phyloP scores from a whole-genome alignment of 768 basidiomycete genomes.

The Gloeostereum incarnatum region DNA sequence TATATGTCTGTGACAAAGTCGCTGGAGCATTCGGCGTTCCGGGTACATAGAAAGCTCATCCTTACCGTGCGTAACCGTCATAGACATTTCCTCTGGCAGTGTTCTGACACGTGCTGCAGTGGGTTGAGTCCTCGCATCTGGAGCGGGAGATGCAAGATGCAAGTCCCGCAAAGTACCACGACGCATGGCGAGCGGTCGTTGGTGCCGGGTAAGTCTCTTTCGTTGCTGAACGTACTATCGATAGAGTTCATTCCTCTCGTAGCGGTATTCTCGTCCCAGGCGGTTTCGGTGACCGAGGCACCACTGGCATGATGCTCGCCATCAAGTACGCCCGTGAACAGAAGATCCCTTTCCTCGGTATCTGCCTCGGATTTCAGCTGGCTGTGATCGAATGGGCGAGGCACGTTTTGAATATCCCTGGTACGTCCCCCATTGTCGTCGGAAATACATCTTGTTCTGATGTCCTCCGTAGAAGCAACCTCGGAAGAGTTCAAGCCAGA shows the following conservation, averaged over 20 bases:
- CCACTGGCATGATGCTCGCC: constrained; percentile 95
- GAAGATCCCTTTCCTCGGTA: constrained; percentile 89
- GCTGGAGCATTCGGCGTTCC: constrained; percentile 93
- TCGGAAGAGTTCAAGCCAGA: constrained; percentile 73
- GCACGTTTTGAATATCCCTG: constrained; percentile 62
- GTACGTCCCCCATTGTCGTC: constrained; percentile 25
- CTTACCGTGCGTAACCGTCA: constrained; percentile 50
- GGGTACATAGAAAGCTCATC: constrained; percentile 75
- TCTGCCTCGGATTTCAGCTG: constrained; percentile 98
- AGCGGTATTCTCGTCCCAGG: constrained; percentile 97
- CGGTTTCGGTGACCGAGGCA: constrained; percentile 89
- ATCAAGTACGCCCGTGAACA: constrained; percentile 96
- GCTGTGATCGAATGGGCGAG: constrained; percentile 95
- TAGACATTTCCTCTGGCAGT: not conserved
- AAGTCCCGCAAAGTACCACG: constrained; percentile 84
- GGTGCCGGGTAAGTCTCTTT: constrained; percentile 79
- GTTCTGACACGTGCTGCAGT: constrained; percentile 34
- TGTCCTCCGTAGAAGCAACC: constrained; percentile 71
- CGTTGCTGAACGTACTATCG: no score
- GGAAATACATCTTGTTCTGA: constrained; percentile 4
- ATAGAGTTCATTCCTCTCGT: no score
- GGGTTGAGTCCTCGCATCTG: constrained; percentile 93
- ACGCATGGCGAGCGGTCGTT: constrained; percentile 90
- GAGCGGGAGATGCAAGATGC: constrained; percentile 71
- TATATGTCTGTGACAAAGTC: constrained; percentile 99